Percentiles rank a stretch among this genome's conserved stretches.
phyloP scores from a whole-genome alignment of 805 yeast genomes.

The Candida schatavii region DNA sequence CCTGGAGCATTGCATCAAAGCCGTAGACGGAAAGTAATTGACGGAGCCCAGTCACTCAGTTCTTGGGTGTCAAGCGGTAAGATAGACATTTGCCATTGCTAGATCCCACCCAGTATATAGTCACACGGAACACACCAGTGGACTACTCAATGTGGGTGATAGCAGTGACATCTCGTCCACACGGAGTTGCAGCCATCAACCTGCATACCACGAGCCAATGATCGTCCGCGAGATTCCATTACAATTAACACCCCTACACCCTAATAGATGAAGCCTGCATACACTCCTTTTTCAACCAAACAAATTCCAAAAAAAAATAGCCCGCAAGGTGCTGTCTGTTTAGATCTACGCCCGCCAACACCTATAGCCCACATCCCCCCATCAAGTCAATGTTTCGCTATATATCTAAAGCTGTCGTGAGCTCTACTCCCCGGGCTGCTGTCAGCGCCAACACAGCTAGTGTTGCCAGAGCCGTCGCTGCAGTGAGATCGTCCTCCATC shows the following conservation, averaged over 20 bases:
- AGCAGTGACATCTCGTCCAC: too few relatives aligned
- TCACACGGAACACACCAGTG: too few relatives aligned
- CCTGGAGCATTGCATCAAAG: too few relatives aligned
- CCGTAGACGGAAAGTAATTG: too few relatives aligned
- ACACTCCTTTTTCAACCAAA: constrained; percentile 1
- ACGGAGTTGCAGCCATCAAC: not conserved
- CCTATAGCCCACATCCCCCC: constrained; percentile 8
- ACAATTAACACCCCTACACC: too few relatives aligned
- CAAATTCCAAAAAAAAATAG: not conserved
- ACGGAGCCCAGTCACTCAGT: too few relatives aligned
- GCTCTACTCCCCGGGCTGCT: constrained; percentile 4
- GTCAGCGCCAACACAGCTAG: constrained; percentile 8
- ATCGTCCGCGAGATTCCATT: not conserved
- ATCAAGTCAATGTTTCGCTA: constrained; percentile 4
- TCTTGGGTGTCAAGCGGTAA: too few relatives aligned
- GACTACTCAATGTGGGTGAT: too few relatives aligned
- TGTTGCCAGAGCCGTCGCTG: constrained; percentile 8
- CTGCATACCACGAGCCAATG: constrained; percentile 2
- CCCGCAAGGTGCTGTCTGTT: too few relatives aligned
- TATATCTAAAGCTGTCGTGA: not conserved
- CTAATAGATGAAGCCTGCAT: not conserved
- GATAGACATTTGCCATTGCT: too few relatives aligned
- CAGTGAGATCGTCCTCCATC: constrained; percentile 34
- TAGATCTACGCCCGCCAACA: too few relatives aligned
- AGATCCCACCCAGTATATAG: too few relatives aligned